Conservation (phyloP, 495 filamentous ascomycete species). For the Polyplosphaeria fusca region DNA sequence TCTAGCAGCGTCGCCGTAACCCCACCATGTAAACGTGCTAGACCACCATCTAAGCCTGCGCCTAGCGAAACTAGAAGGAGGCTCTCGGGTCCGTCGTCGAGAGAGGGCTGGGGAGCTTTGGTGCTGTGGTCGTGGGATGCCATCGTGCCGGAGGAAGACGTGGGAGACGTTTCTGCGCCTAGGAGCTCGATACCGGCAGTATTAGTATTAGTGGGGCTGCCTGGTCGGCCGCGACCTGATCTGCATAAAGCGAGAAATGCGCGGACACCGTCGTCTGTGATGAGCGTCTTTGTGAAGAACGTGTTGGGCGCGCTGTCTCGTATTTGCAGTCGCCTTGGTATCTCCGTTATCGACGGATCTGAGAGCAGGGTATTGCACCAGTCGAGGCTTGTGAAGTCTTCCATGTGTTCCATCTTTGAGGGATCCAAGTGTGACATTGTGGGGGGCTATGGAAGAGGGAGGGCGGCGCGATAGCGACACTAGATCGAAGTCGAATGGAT, state of each 20-base stretch:
- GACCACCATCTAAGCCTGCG: conserved; percentile 3
- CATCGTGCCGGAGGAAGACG: background rate
- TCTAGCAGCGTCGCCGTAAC: conserved; percentile 11
- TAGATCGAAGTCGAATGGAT: no score
- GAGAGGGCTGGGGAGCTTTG: background rate
- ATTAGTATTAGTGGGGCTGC: background rate
- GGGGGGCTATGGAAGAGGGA: background rate
- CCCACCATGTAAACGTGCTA: conserved; percentile 6
- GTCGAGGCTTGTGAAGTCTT: conserved; percentile 16
- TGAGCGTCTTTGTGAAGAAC: conserved; percentile 11
- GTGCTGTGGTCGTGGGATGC: background rate
- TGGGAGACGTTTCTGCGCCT: background rate
- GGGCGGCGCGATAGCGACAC: background rate
- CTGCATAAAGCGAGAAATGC: conserved; percentile 7
- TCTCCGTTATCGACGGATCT: conserved; percentile 3
- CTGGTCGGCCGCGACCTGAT: background rate
- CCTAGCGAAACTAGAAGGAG: conserved; percentile 7
- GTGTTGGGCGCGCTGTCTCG: background rate
- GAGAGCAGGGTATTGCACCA: conserved; percentile 12
- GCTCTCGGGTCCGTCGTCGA: conserved; percentile 4
- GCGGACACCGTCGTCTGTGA: conserved; percentile 10
- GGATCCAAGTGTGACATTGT: background rate
- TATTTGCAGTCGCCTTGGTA: background rate
- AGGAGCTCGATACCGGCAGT: background rate
- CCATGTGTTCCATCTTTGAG: conserved; percentile 5